Base-by-base conservation (phyloP, 345 rosid genomes). In the Eutrema yunnanense region DNA sequence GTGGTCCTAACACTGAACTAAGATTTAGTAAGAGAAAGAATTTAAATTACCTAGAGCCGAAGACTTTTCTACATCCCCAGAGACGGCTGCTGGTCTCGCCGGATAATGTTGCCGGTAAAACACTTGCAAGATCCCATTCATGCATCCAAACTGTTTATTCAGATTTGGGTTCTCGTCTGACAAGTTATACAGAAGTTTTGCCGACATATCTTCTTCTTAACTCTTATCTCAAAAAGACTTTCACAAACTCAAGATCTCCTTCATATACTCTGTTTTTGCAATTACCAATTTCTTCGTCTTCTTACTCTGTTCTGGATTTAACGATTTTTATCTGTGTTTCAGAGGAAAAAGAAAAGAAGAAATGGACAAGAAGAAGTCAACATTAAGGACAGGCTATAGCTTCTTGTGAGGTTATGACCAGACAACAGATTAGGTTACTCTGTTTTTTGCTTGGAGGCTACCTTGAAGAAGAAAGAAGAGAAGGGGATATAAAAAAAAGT, bases 71-170 rank as follows among this genome's bases (percentile, higher is more conserved):
- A 57, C 50, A 43, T 65, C 57, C 29, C 72, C 50, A 51, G 62
- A 48, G 72, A 62, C 50, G 37, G 65, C 4, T 61, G 16, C 76
- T 71, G 22, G 62, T 65, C 68, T 77, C 42, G 76, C 76, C 68
- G 80, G 76, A 58, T 53, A 86, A 78, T 81, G 90, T 55, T 76
- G 84, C 76, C 87, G 86, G 77, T 86, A 86, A 70, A 92, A 88
- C 56, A 90, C 84, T 49, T 90, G 94, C 48, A 90, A 84, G 71
- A 93, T 83, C 34, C 97, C 96, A 77, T 84, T 81, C 90, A 90
- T 90, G 78, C 98, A 93, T 51, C 98, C 96, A 70, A 86, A 81
- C 62, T 90, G 98, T 84, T 86, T 90, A 72, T 77, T 86, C 78
- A 86, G 83, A 78, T 84, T 86, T 62, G 90, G 83, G 12, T 81